phyloP scores from a whole-genome alignment of 2,329 filamentous ascomycete genomes.

The Neonectria neomacrospora region DNA sequence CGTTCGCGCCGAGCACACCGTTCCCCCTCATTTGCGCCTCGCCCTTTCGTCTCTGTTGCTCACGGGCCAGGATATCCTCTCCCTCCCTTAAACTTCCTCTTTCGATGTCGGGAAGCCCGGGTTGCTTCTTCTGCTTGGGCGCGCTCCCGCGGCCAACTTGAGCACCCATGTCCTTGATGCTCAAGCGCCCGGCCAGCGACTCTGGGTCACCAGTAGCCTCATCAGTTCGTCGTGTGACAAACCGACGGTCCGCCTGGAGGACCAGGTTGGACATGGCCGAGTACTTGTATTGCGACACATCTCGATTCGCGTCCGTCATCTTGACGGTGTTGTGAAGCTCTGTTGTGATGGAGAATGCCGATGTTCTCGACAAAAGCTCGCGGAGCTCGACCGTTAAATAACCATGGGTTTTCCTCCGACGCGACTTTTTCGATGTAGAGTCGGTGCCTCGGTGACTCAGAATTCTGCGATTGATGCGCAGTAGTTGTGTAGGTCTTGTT shows the following conservation, averaged over 20 bases:
- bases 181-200: constrained; percentile 93
- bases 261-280: constrained; percentile 99
- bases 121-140: constrained; percentile 82
- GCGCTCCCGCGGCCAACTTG: constrained; percentile 82
- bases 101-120: constrained; percentile 75
- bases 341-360: constrained; percentile 46
- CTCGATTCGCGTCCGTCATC: constrained; percentile 80
- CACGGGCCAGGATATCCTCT: constrained; percentile 82
- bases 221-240: constrained; percentile 90
- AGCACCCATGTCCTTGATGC: constrained; percentile 93
- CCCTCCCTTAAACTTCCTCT: constrained; percentile 82
- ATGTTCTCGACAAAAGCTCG: constrained; percentile 53
- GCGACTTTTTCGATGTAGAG: constrained; percentile 26
- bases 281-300: constrained; percentile 98
- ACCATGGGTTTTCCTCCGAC: constrained; percentile 48
- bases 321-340: constrained; percentile 50
- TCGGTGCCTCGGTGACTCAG: constrained; percentile 33
- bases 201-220: constrained; percentile 97
- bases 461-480: constrained; percentile 40
- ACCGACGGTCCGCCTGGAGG: constrained; percentile 98
- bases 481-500: constrained; percentile 38
- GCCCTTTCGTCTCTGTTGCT: constrained; percentile 88
- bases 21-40: constrained; percentile 76
- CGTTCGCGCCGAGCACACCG: constrained; percentile 84
- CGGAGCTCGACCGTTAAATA: constrained; percentile 48